These are phyloP conservation scores for Casuarina equisetifolia DNA, from an alignment of 306 rosid genomes.

Conservation along the genomic window DNA sequence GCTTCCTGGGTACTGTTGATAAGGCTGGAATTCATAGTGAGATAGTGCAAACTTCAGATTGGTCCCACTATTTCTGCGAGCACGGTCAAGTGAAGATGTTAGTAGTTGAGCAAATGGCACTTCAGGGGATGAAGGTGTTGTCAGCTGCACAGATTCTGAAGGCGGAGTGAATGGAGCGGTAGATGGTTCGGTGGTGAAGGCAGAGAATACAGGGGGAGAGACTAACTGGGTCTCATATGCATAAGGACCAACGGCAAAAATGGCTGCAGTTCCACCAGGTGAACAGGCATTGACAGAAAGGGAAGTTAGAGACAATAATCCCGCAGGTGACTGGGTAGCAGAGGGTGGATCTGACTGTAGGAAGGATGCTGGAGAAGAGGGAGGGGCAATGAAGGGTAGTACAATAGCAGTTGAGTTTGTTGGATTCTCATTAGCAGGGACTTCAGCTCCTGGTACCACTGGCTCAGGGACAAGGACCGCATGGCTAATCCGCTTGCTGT, in stretches of 20 bases:
- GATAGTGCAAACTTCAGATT: conserved; percentile 74
- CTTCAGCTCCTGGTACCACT: conserved; percentile 48
- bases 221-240: conserved; percentile 95
- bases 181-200: conserved; percentile 89
- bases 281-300: conserved; percentile 76
- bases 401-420: conserved; percentile 61
- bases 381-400: conserved; percentile 89
- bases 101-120: conserved; percentile 97
- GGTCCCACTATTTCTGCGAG: conserved; percentile 50
- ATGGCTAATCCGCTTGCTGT: conserved; percentile 83
- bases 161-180: conserved; percentile 97
- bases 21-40: conserved; percentile 79
- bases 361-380: conserved; percentile 96
- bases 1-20: conserved; percentile 89
- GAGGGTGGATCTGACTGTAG: conserved; percentile 93
- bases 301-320: conserved; percentile 68
- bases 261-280: conserved; percentile 71
- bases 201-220: conserved; percentile 94
- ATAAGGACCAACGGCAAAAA: conserved; percentile 88
- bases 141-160: conserved; percentile 85
- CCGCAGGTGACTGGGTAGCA: conserved; percentile 77
- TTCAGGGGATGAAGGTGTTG: conserved; percentile 98
- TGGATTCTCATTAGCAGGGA: conserved; percentile 45
- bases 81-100: conserved; percentile 74
- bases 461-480: conserved; percentile 95